phyloP scores from a whole-genome alignment of 257 asterid species.

The Fraxinus americana region DNA sequence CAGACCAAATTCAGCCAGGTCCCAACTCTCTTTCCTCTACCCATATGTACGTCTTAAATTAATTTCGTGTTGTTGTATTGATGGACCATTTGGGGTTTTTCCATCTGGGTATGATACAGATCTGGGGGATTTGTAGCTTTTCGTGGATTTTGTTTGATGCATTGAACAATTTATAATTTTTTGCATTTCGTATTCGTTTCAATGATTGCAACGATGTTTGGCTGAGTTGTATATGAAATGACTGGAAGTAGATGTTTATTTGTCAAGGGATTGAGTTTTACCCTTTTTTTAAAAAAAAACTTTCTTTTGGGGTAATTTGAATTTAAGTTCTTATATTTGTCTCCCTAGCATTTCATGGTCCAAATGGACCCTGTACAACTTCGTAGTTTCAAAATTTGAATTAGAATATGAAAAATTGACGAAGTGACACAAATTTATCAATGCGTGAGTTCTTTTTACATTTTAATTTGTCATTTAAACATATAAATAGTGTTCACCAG shows the following conservation, averaged over 20 bases:
- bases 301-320: neutral
- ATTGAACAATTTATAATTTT: neutral
- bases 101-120: slow-evolving; percentile 4
- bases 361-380: neutral
- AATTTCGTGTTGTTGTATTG: neutral
- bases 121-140: slow-evolving; percentile 13
- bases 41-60: neutral
- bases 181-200: neutral
- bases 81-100: neutral
- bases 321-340: neutral
- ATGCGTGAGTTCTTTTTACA: neutral
- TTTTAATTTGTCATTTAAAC: slow-evolving; percentile 4
- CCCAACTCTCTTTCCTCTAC: neutral
- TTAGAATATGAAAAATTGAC: neutral
- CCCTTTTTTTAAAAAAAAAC: too few relatives aligned
- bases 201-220: slow-evolving; percentile 1
- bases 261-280: neutral
- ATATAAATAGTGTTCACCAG: neutral
- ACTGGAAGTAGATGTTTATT: slow-evolving; percentile 1
- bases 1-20: slow-evolving; percentile 97
- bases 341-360: neutral
- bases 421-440: neutral
- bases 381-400: neutral
- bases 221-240: neutral
- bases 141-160: neutral